phyloP scores from a whole-genome alignment of 2,329 filamentous ascomycete genomes.

The Alternaria ventricosa region DNA sequence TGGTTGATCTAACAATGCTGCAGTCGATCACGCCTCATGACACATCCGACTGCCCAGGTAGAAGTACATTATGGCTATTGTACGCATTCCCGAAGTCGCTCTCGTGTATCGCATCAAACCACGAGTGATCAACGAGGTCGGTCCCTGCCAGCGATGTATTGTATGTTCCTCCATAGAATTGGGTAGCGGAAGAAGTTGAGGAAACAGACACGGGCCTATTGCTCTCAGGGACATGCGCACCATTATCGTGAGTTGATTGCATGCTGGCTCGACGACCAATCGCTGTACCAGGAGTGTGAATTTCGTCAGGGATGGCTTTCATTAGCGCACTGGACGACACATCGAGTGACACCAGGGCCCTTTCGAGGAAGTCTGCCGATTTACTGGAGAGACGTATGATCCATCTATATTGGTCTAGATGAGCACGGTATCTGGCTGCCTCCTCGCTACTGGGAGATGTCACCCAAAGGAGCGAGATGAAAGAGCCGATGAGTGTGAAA shows the following conservation, averaged over 20 bases:
- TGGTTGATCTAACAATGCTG: neutral
- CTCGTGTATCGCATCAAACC: conserved; percentile 2
- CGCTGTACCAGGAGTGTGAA: neutral
- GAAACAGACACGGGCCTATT: neutral
- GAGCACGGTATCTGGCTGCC: conserved; percentile 42
- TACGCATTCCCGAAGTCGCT: neutral
- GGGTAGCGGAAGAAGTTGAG: neutral
- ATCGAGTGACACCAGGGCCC: conserved; percentile 39
- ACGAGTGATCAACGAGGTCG: neutral
- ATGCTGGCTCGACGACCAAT: neutral
- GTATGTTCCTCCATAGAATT: neutral
- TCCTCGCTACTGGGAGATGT: conserved; percentile 46
- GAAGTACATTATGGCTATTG: neutral
- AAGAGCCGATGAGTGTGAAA: conserved; percentile 52
- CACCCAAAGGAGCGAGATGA: conserved; percentile 49
- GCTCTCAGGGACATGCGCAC: neutral
- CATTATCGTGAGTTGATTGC: neutral
- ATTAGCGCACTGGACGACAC: conserved; percentile 32
- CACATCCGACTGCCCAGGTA: neutral
- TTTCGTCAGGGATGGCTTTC: neutral
- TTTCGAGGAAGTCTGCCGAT: conserved; percentile 53
- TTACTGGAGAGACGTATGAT: conserved; percentile 51
- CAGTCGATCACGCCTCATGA: neutral
- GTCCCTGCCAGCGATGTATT: neutral
- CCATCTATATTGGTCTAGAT: conserved; percentile 53